phyloP scores from a whole-genome alignment of 2,329 filamentous ascomycete genomes.

The Fusarium succisae region DNA sequence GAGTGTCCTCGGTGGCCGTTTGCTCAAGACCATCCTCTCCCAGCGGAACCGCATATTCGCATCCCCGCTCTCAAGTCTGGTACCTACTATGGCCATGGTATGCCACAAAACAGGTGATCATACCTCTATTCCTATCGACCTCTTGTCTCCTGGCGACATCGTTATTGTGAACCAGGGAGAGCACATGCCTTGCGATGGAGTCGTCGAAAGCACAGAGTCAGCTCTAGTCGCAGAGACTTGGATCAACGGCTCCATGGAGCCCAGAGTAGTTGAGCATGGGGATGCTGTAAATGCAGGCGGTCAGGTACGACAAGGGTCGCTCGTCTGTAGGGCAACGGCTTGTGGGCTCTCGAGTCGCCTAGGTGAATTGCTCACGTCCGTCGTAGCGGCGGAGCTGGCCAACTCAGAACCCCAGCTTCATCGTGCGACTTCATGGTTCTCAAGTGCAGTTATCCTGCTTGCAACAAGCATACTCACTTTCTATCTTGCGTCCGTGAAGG shows the following conservation, averaged over 20 bases:
- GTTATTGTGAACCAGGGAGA: background rate
- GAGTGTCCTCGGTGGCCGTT: background rate
- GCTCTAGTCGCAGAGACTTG: background rate
- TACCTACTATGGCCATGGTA: background rate
- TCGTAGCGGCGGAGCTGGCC: background rate
- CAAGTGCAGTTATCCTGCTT: background rate
- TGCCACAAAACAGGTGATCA: accelerated
- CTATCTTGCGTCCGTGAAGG: background rate
- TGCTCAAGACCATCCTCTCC: background rate
- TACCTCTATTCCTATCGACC: background rate
- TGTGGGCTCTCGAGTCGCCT: background rate
- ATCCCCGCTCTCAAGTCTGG: background rate
- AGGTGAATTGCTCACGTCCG: background rate
- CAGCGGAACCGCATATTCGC: accelerated
- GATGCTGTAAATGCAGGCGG: background rate
- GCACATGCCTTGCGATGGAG: background rate
- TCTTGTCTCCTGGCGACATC: background rate
- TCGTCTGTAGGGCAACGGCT: background rate
- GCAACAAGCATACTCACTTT: accelerated
- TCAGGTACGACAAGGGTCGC: background rate
- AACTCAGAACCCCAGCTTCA: background rate
- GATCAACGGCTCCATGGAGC: background rate
- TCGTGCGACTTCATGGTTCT: background rate
- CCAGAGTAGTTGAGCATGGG: accelerated
- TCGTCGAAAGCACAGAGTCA: background rate